Base-by-base conservation (phyloP, 1,139 yeast species). In the Diutina ranongensis region DNA sequence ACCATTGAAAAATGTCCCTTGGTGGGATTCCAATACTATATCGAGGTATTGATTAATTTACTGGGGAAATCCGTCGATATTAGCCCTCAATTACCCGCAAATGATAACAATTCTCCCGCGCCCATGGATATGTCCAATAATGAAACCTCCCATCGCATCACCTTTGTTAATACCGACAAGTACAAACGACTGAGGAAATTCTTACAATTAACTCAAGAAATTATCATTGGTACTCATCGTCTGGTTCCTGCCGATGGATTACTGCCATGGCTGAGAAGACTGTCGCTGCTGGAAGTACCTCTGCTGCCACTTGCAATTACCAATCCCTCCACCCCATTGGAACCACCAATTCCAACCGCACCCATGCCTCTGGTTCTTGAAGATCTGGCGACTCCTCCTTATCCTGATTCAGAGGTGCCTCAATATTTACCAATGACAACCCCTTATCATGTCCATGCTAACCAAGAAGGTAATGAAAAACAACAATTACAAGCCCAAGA, bases 11-110 rank as follows among this genome's bases (percentile, higher is more conserved):
- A 85, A 1, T 78, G 86, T 49, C 80, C 80, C 1, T 65, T 82
- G 45, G 87, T 87, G 4, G 75, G 88, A 2, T 88, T 88, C 60
- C 94, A 85, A 55, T 88, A 88, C 58, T 85, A 83, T 57, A 68
- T 88, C 16, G 97, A 88, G 58, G 92, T 83, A 1, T 71, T 87
- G 48, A 77, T 84, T 21, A 88, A 87, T 56, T 63, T 88, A 40
- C 67, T 73, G 2, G 76, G 76, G 2, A 70, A 68, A 51, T 55
- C 71, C 49, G 12, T 45, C 48, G 48, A 47, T 46, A n/a, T 36
- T 28, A 32, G 16, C n/a, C 35, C 5, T n/a, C 35, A 9, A n/a
- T 12, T 27, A 27, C 8, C 21, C 10, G 22, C 38, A 10, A 44
- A 34, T 12, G 28, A 27, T 5, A 15, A 36, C n/a, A 38, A 27